Evolutionary conservation across 306 rosid genomes (phyloP), one percentile per base, ranked within the genome.

Genomic region (Styphnolobium japonicum): DNA sequence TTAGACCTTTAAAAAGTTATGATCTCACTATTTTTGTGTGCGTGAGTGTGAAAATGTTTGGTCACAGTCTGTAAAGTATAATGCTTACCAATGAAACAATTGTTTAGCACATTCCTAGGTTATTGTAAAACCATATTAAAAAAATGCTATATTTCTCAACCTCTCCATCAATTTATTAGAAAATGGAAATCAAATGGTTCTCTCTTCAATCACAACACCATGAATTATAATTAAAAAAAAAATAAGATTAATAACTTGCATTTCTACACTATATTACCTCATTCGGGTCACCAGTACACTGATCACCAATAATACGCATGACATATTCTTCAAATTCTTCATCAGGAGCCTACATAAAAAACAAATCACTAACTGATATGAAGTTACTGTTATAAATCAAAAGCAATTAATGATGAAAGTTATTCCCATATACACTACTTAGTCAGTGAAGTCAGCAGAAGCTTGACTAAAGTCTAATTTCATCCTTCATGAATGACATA

Each of bases 261-360:
- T 79, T 74, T 68, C 33, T 55, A 37, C 37, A 69, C 18, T 5
- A 10, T 69, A 76, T 71, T 88, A 94, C 98, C 98, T 92, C 94
- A 67, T 95, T 92, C 12, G 92, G 77, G 68, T 95, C 94, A 37
- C 94, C 92, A 37, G 82, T 90, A 78, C 97, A 90, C 25, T 91
- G 97, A 67, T 91, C 89, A 78, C 97, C 91, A 63, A 88, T 88
- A 82, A 84, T 89, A 74, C 90, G 90, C 88, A 98, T 77, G 36
- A 95, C 92, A 87, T 92, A 92, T 85, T 95, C 98, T 81, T 91
- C 94, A 83, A 92, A 95, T 85, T 91, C 95, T 87, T 95, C 98
- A 84, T 92, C 98, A 72, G 98, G 98, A 81, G 98, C 98, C 98
- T 95, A 75, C 82, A 80, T 27, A 1, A 51, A 72, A 76, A 77